These are phyloP conservation scores for Musa acuminata DNA, from an alignment of 176 grass and related monocot genomes.

Conservation along the genomic window DNA sequence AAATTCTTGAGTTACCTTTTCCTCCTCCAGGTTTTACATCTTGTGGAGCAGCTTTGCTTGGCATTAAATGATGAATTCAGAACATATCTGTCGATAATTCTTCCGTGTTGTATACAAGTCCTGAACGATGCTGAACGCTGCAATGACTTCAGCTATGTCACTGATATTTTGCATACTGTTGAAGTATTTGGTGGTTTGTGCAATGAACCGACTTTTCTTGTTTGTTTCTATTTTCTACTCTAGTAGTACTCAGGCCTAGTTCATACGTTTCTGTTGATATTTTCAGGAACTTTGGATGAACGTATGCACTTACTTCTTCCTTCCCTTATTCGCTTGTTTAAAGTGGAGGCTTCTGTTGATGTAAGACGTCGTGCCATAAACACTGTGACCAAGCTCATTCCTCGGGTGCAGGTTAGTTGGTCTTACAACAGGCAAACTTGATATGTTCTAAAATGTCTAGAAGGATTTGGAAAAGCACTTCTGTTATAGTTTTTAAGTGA, in stretches of 20 bases:
- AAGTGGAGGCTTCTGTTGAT: slow-evolving; percentile 81
- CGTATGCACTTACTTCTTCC: slow-evolving; percentile 98
- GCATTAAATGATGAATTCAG: slow-evolving; percentile 98
- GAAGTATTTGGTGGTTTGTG: slow-evolving; percentile 87
- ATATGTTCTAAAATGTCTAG: background rate
- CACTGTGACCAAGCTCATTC: slow-evolving; percentile 87
- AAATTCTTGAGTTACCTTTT: background rate
- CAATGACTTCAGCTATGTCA: slow-evolving; percentile 91
- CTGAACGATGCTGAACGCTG: slow-evolving; percentile 91
- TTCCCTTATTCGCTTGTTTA: slow-evolving; percentile 93
- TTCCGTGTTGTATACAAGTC: slow-evolving; percentile 92
- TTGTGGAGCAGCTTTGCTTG: slow-evolving; percentile 90
- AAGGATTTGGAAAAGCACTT: background rate
- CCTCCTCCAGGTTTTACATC: slow-evolving; percentile 73
- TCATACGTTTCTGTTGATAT: slow-evolving; percentile 4
- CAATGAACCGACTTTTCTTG: slow-evolving; percentile 7
- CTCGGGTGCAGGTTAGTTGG: slow-evolving; percentile 82
- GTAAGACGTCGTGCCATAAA: slow-evolving; percentile 58
- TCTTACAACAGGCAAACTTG: slow-evolving; percentile 5
- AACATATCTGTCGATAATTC: slow-evolving; percentile 69
- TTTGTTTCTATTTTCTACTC: background rate
- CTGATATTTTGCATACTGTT: slow-evolving; percentile 85
- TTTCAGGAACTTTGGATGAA: slow-evolving; percentile 85
- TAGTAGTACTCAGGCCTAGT: background rate
- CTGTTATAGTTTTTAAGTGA: background rate